Percentiles rank a stretch among this genome's conserved stretches.
phyloP scores from a whole-genome alignment of 495 filamentous ascomycete genomes.

The Clavariopsis aquatica region DNA sequence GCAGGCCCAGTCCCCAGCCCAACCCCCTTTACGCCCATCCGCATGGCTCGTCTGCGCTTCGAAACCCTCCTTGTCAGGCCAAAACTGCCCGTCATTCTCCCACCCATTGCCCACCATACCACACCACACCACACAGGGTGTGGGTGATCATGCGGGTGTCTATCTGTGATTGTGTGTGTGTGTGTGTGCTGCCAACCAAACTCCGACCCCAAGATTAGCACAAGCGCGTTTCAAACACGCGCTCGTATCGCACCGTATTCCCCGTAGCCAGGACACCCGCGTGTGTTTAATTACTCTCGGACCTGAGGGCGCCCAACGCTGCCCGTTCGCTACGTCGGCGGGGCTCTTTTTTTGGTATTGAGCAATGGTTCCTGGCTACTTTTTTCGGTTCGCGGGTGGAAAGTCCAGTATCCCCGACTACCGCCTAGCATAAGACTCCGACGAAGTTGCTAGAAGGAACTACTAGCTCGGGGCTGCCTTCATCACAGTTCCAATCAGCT shows the following conservation, averaged over 20 bases:
- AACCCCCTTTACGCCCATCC: not conserved
- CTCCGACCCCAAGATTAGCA: not conserved
- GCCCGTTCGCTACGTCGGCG: not conserved
- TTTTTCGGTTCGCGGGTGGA: slow-evolving; percentile 12
- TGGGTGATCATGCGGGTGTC: not conserved
- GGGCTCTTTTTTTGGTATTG: not conserved
- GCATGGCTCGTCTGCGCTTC: not conserved
- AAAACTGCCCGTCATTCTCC: not conserved
- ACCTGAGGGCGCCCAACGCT: not conserved
- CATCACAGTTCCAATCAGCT: too few species aligned
- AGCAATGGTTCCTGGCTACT: not conserved
- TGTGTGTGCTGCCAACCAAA: too few species aligned
- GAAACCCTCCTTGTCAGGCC: slow-evolving; percentile 1
- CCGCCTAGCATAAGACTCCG: too few species aligned
- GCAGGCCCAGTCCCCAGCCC: not conserved
- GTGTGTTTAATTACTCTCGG: slow-evolving; percentile 22
- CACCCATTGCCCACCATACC: not conserved
- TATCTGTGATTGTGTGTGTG: too few species aligned
- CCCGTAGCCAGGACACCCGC: not conserved
- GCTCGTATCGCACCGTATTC: slow-evolving; percentile 8
- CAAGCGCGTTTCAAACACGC: slow-evolving; percentile 14
- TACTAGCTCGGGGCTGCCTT: too few species aligned
- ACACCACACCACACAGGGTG: too few species aligned
- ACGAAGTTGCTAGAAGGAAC: too few species aligned
- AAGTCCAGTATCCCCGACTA: too few species aligned